phyloP scores from a whole-genome alignment of 129 eudicot genomes.

The Ambrosia artemisiifolia region DNA sequence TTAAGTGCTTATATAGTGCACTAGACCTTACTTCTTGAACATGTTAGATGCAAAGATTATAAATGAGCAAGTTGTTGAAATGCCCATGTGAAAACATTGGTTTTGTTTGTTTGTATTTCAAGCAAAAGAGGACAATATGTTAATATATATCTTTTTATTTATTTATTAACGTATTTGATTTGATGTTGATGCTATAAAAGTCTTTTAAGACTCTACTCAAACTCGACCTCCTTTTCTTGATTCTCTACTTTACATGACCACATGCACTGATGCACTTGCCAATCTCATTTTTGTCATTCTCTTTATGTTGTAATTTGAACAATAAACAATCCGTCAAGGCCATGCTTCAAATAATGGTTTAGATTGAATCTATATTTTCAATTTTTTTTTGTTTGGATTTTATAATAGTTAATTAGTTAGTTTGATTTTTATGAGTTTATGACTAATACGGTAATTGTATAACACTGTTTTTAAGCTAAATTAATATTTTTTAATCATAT shows the following conservation, averaged over 20 bases:
- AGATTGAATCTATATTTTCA: too few relatives aligned
- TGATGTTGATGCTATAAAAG: conserved; percentile 11
- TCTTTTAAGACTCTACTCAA: conserved; percentile 19
- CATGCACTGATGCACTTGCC: conserved; percentile 12
- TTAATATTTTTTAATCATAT: too few relatives aligned
- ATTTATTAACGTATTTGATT: too few relatives aligned
- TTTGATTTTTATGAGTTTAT: too few relatives aligned
- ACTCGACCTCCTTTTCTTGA: conserved; percentile 10
- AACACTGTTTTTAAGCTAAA: too few relatives aligned
- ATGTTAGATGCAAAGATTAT: neutral
- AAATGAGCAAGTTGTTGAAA: conserved; percentile 14
- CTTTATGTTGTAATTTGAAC: neutral
- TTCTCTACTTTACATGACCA: conserved; percentile 23
- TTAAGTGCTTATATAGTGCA: neutral
- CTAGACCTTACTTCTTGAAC: neutral
- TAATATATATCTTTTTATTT: conserved; percentile 13
- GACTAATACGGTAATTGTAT: too few relatives aligned
- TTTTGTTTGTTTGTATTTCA: conserved; percentile 27
- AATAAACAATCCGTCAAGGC: neutral
- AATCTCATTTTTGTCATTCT: conserved; percentile 7
- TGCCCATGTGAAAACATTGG: conserved; percentile 13
- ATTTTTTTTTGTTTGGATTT: too few relatives aligned
- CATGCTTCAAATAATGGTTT: too few relatives aligned
- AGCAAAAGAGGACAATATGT: conserved; percentile 27
- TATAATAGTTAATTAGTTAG: too few relatives aligned